phyloP scores from a whole-genome alignment of 495 filamentous ascomycete species.

The Lepidopterella palustris region DNA sequence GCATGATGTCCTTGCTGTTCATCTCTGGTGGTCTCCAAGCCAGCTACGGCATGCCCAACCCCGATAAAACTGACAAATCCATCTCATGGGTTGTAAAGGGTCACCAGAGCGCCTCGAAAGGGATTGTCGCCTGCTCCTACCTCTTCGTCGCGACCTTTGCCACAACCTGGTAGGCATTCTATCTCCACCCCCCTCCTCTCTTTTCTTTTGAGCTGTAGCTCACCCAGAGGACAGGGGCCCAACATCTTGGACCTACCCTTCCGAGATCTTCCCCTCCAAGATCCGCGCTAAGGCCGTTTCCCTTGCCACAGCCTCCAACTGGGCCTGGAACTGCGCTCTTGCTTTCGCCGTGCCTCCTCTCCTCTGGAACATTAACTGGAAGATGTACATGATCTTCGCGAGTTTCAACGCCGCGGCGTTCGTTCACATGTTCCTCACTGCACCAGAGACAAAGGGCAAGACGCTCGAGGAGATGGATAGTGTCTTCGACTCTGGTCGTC shows the following conservation, averaged over 20 bases:
- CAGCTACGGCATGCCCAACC: constrained; percentile 25
- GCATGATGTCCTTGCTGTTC: constrained; percentile 32
- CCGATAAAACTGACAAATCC: constrained; percentile 13
- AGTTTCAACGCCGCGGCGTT: constrained; percentile 48
- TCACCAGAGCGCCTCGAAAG: constrained; percentile 36
- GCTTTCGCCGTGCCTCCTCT: constrained; percentile 49
- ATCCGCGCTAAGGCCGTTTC: constrained; percentile 62
- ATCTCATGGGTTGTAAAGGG: constrained; percentile 26
- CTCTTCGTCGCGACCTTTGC: constrained; percentile 60
- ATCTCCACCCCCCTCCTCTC: too few relatives aligned
- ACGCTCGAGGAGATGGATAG: constrained; percentile 39
- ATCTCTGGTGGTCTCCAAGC: constrained; percentile 29
- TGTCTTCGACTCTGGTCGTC: constrained; percentile 31
- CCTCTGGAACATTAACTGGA: constrained; percentile 50
- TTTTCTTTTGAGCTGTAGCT: too few relatives aligned
- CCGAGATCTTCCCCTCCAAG: constrained; percentile 61
- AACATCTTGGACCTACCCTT: constrained; percentile 57
- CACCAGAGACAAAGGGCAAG: constrained; percentile 50
- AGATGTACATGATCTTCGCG: constrained; percentile 46
- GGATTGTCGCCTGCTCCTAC: constrained; percentile 58
- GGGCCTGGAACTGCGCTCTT: constrained; percentile 46
- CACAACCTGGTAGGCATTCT: constrained; percentile 54
- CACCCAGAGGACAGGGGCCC: too few relatives aligned
- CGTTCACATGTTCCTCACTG: constrained; percentile 56
- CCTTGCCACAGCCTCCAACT: constrained; percentile 58